Conservation (phyloP, 1,284 basidiomycete species). For the Cystobasidium sp. region DNA sequence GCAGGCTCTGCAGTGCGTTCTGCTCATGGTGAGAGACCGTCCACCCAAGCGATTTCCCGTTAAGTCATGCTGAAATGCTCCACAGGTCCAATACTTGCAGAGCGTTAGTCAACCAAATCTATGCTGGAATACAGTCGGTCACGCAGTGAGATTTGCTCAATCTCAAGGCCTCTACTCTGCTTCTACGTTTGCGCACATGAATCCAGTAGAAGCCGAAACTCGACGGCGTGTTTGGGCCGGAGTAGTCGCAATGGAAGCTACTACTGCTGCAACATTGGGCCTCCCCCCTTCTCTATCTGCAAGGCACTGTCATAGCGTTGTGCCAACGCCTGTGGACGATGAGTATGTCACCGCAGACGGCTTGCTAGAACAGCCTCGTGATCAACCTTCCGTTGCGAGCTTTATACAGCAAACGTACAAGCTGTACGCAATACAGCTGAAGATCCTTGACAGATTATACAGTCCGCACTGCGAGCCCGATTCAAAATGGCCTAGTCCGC, state of each 20-base stretch:
- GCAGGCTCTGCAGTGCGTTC: constrained; percentile 25
- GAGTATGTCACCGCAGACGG: constrained; percentile 1
- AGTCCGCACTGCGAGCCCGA: background rate
- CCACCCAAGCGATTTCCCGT: background rate
- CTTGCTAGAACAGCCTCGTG: background rate
- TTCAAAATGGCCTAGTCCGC: constrained; percentile 8
- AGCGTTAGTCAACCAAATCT: constrained; percentile 16
- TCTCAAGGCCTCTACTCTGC: constrained; percentile 18
- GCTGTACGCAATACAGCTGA: constrained; percentile 17
- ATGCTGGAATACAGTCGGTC: constrained; percentile 37
- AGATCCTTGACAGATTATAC: constrained; percentile 11
- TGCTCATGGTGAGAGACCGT: constrained; percentile 21
- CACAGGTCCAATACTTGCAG: constrained; percentile 23
- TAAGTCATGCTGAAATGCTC: background rate
- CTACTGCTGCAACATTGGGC: constrained; percentile 16
- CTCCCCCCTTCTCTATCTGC: constrained; percentile 25
- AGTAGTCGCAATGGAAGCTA: constrained; percentile 31
- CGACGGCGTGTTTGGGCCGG: constrained; percentile 30
- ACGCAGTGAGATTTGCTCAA: constrained; percentile 28
- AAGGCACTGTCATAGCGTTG: constrained; percentile 5
- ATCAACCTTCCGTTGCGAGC: constrained; percentile 2
- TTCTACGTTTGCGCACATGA: constrained; percentile 9
- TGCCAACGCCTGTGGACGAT: constrained; percentile 21
- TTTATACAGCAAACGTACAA: constrained; percentile 23
- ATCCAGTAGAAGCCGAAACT: constrained; percentile 31